Percentiles rank a stretch among this genome's conserved stretches.
Evolutionary conservation across 2,329 filamentous ascomycete genomes (phyloP).

Genomic region (Fusarium brevicatenulatum): DNA sequence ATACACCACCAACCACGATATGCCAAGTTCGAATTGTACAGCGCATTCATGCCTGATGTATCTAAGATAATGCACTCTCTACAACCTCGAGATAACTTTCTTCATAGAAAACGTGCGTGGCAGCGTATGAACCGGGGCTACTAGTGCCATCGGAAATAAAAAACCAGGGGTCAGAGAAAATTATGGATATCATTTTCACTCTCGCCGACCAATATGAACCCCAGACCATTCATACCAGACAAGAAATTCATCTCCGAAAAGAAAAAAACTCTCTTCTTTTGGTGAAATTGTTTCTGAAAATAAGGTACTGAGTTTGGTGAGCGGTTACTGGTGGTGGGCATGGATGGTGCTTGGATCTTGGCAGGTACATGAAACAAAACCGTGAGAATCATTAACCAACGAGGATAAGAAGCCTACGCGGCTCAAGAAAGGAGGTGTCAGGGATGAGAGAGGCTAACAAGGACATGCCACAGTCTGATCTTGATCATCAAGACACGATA

Average conservation of each 20-base stretch:
- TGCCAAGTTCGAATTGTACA: background rate
- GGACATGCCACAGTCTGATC: background rate
- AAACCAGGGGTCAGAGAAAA: conserved; percentile 23
- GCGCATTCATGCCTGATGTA: background rate
- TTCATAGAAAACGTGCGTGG: background rate
- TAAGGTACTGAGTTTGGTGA: background rate
- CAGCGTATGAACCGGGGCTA: conserved; percentile 13
- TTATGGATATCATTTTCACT: conserved; percentile 14
- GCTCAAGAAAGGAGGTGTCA: conserved; percentile 34
- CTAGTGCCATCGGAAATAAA: conserved; percentile 27
- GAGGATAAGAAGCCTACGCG: conserved; percentile 22
- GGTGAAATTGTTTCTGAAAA: background rate
- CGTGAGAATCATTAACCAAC: conserved; percentile 31
- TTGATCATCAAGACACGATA: background rate
- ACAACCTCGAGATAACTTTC: background rate
- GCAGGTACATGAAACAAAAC: conserved; percentile 33
- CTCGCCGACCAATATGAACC: background rate
- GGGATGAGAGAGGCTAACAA: conserved; percentile 9
- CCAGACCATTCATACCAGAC: background rate
- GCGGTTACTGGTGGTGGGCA: conserved; percentile 20
- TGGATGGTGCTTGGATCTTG: conserved; percentile 20
- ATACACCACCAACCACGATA: background rate
- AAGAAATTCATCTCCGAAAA: background rate
- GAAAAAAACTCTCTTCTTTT: background rate
- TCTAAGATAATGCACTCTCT: background rate